Conservation (phyloP, 179 eudicot genomes). For the Carnegiea gigantea region DNA sequence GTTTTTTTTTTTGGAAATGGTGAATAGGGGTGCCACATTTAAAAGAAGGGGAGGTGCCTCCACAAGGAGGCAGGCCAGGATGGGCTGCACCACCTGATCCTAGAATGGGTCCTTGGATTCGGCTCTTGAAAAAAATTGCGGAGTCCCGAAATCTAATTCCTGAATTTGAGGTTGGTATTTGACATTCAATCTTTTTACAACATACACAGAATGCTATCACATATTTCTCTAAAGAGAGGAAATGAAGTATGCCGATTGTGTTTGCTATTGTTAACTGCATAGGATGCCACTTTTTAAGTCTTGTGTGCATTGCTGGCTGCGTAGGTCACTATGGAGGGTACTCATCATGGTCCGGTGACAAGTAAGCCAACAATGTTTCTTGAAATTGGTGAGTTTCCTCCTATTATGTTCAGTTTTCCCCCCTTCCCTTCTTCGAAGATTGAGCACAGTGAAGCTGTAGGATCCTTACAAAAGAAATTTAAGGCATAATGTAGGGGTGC, state of each 20-base stretch:
- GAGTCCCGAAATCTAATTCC: conserved; percentile 61
- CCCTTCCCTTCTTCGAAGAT: background rate
- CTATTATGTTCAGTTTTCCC: background rate
- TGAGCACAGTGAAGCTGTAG: background rate
- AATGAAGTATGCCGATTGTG: background rate
- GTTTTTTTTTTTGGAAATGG: background rate
- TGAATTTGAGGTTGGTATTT: conserved; percentile 69
- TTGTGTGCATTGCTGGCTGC: conserved; percentile 13
- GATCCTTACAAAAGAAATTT: background rate
- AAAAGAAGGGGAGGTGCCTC: conserved; percentile 73
- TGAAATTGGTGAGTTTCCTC: conserved; percentile 58
- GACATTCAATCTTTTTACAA: background rate
- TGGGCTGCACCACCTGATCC: conserved; percentile 94
- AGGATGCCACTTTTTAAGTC: background rate
- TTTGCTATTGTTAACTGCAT: background rate
- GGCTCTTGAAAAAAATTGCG: conserved; percentile 65
- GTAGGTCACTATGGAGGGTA: conserved; percentile 82
- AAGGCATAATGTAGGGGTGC: background rate
- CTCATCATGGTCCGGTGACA: conserved; percentile 84
- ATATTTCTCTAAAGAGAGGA: background rate
- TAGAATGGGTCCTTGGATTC: conserved; percentile 73
- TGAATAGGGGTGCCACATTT: conserved; percentile 78
- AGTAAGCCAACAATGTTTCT: conserved; percentile 77
- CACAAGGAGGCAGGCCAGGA: conserved; percentile 87
- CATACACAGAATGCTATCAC: background rate